These are phyloP conservation scores for Candida neerlandica DNA, from an alignment of 1,139 yeast genomes.

Conservation along the genomic window DNA sequence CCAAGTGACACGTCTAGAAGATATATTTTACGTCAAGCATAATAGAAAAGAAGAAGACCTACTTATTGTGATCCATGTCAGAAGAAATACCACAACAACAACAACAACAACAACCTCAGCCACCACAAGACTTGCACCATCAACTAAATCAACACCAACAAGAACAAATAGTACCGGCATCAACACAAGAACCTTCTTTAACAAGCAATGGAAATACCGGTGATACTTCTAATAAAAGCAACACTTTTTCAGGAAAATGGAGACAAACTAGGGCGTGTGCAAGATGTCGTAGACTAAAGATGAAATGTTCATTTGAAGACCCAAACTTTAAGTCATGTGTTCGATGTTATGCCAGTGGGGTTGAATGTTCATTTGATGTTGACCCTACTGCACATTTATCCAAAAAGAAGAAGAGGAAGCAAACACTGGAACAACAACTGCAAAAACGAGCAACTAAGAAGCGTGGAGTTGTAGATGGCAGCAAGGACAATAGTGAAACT, in stretches of 20 bases:
- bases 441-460: background rate
- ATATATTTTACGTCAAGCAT: too few species aligned
- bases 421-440: too few species aligned
- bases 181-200: too few species aligned
- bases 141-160: background rate
- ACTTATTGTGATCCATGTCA: background rate
- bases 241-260: constrained; percentile 36
- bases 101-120: background rate
- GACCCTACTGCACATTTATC: constrained; percentile 48
- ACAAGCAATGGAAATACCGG: too few species aligned
- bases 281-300: constrained; percentile 56
- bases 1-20: too few species aligned
- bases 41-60: too few species aligned
- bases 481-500: background rate
- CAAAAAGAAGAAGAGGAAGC: constrained; percentile 21
- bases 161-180: background rate
- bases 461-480: background rate
- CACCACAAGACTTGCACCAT: background rate
- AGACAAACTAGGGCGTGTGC: constrained; percentile 57
- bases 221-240: too few species aligned
- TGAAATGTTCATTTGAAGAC: constrained; percentile 55
- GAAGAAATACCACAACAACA: background rate
- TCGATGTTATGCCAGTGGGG: constrained; percentile 47
- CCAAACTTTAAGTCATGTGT: constrained; percentile 47
- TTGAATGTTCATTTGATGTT: constrained; percentile 49